Conservation (phyloP, 345 rosid species). For the Eucalyptus melliodora region DNA sequence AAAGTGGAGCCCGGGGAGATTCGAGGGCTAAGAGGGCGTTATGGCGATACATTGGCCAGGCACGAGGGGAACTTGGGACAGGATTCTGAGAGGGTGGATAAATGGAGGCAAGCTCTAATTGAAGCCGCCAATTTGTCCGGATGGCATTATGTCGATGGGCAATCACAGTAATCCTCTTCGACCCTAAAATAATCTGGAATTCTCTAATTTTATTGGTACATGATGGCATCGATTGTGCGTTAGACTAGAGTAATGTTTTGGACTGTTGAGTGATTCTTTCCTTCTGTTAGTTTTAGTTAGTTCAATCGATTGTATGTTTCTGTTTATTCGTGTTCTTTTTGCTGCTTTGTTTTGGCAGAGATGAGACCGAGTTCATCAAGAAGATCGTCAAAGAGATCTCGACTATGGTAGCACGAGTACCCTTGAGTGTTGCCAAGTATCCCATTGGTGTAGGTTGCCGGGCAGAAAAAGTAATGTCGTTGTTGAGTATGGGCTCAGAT, state of each 20-base stretch:
- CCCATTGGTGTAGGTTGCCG: too few relatives aligned
- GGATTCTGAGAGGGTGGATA: neutral
- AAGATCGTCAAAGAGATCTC: neutral
- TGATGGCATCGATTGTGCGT: neutral
- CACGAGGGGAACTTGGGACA: neutral
- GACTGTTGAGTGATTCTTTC: rapidly evolving
- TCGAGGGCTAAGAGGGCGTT: neutral
- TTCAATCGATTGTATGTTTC: neutral
- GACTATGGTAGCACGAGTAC: rapidly evolving
- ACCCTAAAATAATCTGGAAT: neutral
- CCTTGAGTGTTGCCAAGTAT: too few relatives aligned
- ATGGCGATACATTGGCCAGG: neutral
- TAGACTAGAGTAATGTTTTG: neutral
- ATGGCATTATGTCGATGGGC: neutral
- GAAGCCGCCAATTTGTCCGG: neutral
- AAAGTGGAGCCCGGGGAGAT: neutral
- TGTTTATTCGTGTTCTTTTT: neutral
- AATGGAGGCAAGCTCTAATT: neutral
- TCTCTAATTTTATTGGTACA: neutral
- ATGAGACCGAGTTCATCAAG: neutral
- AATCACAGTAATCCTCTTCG: neutral
- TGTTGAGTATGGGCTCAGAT: too few relatives aligned
- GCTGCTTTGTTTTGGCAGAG: neutral
- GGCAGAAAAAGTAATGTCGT: too few relatives aligned
- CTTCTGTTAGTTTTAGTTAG: neutral